phyloP scores from a whole-genome alignment of 106 monocot species.

The Dendrobium huoshanense region DNA sequence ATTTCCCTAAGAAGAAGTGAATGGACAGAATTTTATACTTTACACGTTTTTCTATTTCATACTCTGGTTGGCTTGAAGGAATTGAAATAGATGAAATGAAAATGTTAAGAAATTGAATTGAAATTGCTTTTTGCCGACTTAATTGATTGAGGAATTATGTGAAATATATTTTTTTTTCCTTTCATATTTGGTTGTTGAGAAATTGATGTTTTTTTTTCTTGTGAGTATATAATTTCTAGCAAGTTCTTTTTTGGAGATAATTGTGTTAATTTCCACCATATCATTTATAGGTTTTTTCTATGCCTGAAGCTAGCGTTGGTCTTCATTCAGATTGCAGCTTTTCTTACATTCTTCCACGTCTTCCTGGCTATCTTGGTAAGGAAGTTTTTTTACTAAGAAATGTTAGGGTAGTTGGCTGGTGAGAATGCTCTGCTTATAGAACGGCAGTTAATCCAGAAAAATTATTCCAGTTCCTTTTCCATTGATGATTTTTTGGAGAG shows the following conservation, averaged over 20 bases:
- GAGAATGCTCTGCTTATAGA: background rate
- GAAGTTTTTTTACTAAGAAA: background rate
- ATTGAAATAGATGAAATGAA: too few species aligned
- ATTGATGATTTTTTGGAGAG: background rate
- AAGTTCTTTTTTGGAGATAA: background rate
- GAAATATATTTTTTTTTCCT: too few species aligned
- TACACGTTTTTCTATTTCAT: too few species aligned
- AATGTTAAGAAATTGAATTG: too few species aligned
- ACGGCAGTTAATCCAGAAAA: background rate
- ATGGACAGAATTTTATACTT: too few species aligned
- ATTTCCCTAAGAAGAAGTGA: too few species aligned
- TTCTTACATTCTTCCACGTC: constrained; percentile 83
- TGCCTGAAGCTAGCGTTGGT: constrained; percentile 85
- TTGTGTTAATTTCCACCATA: background rate
- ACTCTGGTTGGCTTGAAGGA: too few species aligned
- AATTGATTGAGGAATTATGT: too few species aligned
- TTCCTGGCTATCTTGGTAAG: constrained; percentile 82
- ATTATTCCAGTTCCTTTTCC: background rate
- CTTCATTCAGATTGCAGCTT: constrained; percentile 96
- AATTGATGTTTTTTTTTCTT: too few species aligned
- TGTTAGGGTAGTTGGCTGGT: background rate
- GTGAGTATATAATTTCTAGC: background rate
- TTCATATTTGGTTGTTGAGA: too few species aligned
- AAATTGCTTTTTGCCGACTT: too few species aligned
- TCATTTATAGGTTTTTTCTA: constrained; percentile 56